These are phyloP conservation scores for Epichloe sp. DNA, from an alignment of 2,329 filamentous ascomycete species.

Conservation along the genomic window DNA sequence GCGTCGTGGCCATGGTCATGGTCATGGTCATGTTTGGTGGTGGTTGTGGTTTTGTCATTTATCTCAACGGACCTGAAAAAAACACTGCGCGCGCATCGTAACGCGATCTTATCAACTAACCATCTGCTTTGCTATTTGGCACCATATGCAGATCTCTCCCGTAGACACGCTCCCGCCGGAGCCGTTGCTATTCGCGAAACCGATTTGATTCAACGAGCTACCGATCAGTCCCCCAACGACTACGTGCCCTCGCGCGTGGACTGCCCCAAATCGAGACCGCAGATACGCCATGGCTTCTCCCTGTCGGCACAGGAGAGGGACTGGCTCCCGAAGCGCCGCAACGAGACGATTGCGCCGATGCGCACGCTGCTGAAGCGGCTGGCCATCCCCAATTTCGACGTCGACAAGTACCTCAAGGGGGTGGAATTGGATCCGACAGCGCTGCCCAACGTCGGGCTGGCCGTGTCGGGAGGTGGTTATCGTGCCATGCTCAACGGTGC, in stretches of 20 bases:
- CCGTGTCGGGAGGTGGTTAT: conserved; percentile 75
- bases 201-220: conserved; percentile 14
- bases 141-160: not conserved
- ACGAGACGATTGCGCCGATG: conserved; percentile 64
- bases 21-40: not conserved
- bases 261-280: conserved; percentile 59
- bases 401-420: conserved; percentile 49
- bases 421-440: conserved; percentile 18
- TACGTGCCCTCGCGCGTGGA: conserved; percentile 58
- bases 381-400: conserved; percentile 68
- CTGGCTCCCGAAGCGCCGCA: conserved; percentile 62
- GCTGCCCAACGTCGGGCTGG: conserved; percentile 53
- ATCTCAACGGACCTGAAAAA: no score
- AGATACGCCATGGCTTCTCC: conserved; percentile 45
- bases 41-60: not conserved
- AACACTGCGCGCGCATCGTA: no score
- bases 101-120: no score
- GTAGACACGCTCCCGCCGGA: not conserved
- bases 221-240: conserved; percentile 27
- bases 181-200: conserved; percentile 1
- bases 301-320: conserved; percentile 57
- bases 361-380: conserved; percentile 56
- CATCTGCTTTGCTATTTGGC: no score
- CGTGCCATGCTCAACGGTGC: conserved; percentile 76
- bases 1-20: not conserved